Evolutionary conservation across 176 grass and related monocot species (phyloP).

Genomic region (Carex cristatella): DNA sequence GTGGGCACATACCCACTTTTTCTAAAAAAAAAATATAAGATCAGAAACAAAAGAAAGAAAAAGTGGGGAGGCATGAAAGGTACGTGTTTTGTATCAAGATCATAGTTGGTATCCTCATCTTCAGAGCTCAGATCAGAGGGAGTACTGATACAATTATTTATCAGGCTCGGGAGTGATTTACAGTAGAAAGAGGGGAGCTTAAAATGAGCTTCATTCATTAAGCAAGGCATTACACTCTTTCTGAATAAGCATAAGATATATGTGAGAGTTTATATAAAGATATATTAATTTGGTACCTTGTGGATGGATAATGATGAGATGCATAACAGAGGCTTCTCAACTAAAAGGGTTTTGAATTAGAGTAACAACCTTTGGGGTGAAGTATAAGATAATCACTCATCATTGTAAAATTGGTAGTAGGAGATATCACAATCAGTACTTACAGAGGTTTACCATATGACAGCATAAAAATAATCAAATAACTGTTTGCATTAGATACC

Average conservation of each 20-base stretch:
- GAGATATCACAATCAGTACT: slow-evolving; percentile 8
- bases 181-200: slow-evolving; percentile 36
- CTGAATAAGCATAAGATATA: not conserved
- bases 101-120: slow-evolving; percentile 31
- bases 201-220: slow-evolving; percentile 35
- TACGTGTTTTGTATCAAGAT: slow-evolving; percentile 52
- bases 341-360: slow-evolving; percentile 31
- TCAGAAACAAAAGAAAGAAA: not conserved
- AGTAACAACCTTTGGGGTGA: slow-evolving; percentile 55
- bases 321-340: slow-evolving; percentile 61
- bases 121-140: slow-evolving; percentile 58
- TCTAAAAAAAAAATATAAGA: not conserved
- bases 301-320: slow-evolving; percentile 51
- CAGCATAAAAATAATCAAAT: not conserved
- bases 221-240: slow-evolving; percentile 42
- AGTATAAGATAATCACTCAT: slow-evolving; percentile 54
- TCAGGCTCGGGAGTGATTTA: slow-evolving; percentile 52
- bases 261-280: slow-evolving; percentile 29
- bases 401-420: slow-evolving; percentile 19
- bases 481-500: not conserved
- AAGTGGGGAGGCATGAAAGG: not conserved
- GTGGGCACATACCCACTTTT: no score
- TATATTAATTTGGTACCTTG: slow-evolving; percentile 14
- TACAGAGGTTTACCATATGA: not conserved
- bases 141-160: slow-evolving; percentile 63